Evolutionary conservation across 2,329 filamentous ascomycete species (phyloP), one percentile per base, ranked within the genome.

Genomic region (Botrytis elliptica): DNA sequence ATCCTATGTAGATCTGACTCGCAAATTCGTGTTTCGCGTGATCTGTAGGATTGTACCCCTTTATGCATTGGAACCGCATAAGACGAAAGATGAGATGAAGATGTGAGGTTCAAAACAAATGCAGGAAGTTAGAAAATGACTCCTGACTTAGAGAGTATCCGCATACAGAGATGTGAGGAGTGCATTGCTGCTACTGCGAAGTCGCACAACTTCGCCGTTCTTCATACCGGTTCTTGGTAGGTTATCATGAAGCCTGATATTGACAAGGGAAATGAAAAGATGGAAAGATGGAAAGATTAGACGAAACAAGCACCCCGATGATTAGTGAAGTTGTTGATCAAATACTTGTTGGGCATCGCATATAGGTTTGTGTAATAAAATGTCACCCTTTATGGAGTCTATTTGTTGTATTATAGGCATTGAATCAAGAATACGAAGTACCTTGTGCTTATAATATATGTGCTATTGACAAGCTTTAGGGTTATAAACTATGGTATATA

Each of bases 151-250:
- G 8, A 64, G 25, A n/a, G n/a, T 4, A 36, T 18, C 10, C 22
- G 16, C 42, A 18, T 67, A n/a, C 38, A 16, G 22, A 55, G 38
- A 29, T 29, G 52, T 20, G 22, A 55, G 46, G 46, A 40, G 42
- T 66, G 29, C 64, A 68, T 66, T 66, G 3, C 29, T 66, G 29
- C 42, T 36, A 20, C 42, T 66, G 14, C 42, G 44, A 20, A 36
- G 65, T 40, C 46, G n/a, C 46, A 52, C 46, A 67, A 40, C 64
- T 40, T 66, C 46, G 33, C 65, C 65, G 8, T 55, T 68, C 46
- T 68, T 68, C 65, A 22, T 25, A 55, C 36, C 49, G 46, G 33
- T 22, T 20, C 20, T 49, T 66, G 7, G 18, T 38, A 66, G 29
- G 10, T 42, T 55, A 14, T 14, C 22, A 55, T 22, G 25, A n/a